Conservation (phyloP, 441 rosid species). For the Manihot esculenta region DNA sequence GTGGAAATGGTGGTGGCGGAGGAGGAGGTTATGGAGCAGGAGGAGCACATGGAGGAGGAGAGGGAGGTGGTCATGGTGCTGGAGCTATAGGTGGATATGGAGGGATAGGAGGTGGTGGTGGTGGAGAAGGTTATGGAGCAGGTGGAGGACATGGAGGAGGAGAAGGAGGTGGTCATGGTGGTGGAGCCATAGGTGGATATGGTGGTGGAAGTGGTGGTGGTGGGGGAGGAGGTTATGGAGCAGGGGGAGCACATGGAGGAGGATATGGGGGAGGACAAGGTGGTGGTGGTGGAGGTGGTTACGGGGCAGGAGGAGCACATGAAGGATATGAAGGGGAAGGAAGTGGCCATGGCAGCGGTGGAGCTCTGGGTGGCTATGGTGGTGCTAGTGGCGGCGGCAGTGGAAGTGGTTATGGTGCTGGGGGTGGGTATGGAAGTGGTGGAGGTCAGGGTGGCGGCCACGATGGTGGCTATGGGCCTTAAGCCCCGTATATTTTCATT, state of each 20-base stretch:
- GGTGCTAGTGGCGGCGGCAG: conserved; percentile 1
- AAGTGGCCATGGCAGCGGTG: not conserved
- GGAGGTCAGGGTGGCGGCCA: not conserved
- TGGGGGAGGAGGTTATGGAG: conserved; percentile 19
- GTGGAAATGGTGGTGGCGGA: conserved; percentile 30
- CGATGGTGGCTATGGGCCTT: conserved; percentile 16
- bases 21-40: conserved; percentile 16
- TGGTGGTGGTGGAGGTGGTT: conserved; percentile 13
- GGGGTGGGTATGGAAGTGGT: conserved; percentile 5
- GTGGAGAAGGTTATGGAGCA: conserved; percentile 13
- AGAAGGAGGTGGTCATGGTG: conserved; percentile 26
- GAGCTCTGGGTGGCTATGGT: conserved; percentile 3
- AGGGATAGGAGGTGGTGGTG: conserved; percentile 20
- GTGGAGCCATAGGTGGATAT: conserved; percentile 19
- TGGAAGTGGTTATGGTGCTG: conserved; percentile 4
- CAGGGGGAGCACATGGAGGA: conserved; percentile 5
- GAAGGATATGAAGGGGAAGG: conserved; percentile 1
- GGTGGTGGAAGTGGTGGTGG: conserved; percentile 24
- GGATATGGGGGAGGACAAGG: no score
- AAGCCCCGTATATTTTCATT: no score
- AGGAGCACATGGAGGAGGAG: conserved; percentile 15
- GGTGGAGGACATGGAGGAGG: conserved; percentile 24
- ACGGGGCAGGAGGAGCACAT: conserved; percentile 2
- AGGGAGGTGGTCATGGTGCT: conserved; percentile 37
- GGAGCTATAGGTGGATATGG: conserved; percentile 36